Evolutionary conservation across 2,329 filamentous ascomycete genomes (phyloP), one percentile per base, ranked within the genome.

Genomic region (Nigrospora sphaerica): DNA sequence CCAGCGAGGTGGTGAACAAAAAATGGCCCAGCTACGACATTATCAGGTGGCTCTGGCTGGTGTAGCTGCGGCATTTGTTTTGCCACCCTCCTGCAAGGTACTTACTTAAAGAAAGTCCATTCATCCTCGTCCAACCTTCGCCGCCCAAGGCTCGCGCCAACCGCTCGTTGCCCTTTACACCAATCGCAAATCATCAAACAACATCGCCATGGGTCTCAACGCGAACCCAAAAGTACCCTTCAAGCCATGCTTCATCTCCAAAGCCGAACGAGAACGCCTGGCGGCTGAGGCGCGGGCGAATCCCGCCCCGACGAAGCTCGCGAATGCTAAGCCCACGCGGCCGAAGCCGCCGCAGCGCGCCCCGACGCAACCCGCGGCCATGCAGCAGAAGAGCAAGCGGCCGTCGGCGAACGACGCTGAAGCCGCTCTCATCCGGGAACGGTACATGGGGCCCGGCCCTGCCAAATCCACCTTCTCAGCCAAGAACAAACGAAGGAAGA

Each of bases 401-500:
- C 53, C 55, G 16, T 47, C 49, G 14, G 52, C 56, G 6, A 82
- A 83, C 50, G 80, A 82, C 41, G 80, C 86, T 11, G 88, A 95
- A 60, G 83, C 85, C 11, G 80, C 83, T 28, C 70, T 93, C 48
- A 81, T 88, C 50, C 78, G 87, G 49, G 82, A 88, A 55, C 77
- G 89, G 51, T 98, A 98, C 61, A 91, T 97, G 78, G 93, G 93
- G 3, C 86, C 88, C 1, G 88, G 95, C 53, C 81, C 87, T 44
- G 95, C 93, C 54, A 80, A 85, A 52, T 77, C 75, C 47, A 95
- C 80, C 34, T 96, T 97, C 61, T 95, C 90, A 0, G 91, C 91
- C 1, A 88, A 93, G 71, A 98, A 97, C 77, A 97, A 97, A 73
- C 80, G 92, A 47, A 86, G 88, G 70, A 79, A 92, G 51, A 95